Evolutionary conservation across 768 basidiomycete genomes (phyloP), one percentile per base, ranked within the genome.

Genomic region (Naganishia friedmannii): DNA sequence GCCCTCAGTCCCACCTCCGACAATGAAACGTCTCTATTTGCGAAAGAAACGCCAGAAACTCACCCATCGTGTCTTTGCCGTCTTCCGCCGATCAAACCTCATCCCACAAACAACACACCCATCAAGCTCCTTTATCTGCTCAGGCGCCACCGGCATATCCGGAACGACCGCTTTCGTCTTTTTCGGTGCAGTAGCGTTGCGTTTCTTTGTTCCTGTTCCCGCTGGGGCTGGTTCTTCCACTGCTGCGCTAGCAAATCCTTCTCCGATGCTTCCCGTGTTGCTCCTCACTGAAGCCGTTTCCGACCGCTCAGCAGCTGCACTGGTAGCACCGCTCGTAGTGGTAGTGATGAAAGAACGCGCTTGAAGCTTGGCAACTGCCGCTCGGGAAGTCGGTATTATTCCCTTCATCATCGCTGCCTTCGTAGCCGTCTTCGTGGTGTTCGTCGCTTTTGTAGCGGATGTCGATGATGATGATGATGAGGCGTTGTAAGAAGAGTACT

Each of bases 61-160:
- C 51, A 71, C 70, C 70, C 70, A 71, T 68, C 67, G 67, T 32
- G 70, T 71, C 58, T 71, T 71, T 5, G 58, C 42, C 31, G 58
- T 58, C 66, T 63, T 51, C 39, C 70, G 42, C 28, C 42, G 17
- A 28, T 37, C 37, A 66, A 66, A 71, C 21, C 19, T 48, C 45
- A 17, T 63, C 9, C 57, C 70, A 39, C 70, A 71, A 12, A 71
- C 66, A 9, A 71, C 66, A 68, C 70, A 71, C n/a, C 15, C 66
- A 6, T 63, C 53, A 28, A 71, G 26, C 32, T 68, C 66, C 29
- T 66, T 71, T 32, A 71, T 57, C 70, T 58, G 55, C 13, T 56
- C 56, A 23, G 55, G 31, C 21, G 32, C 31, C 1, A 71, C 57
- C 6, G 70, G 70, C 51, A 56, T 67, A 26, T 48, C 45, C 10